phyloP scores from a whole-genome alignment of 306 rosid genomes.

The Astragalus glycyphyllos region DNA sequence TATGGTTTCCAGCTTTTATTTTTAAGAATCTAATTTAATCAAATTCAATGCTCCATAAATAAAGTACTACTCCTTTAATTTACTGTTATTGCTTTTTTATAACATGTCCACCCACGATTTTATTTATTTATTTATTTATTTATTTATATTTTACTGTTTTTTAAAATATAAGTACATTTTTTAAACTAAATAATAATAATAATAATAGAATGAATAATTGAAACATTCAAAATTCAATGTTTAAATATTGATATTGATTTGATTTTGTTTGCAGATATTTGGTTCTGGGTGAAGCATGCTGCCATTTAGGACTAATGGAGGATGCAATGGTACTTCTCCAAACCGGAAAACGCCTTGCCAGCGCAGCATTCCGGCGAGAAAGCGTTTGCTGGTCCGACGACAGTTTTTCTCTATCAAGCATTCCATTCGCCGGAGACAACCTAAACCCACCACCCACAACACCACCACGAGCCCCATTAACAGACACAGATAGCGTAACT shows the following conservation, averaged over 20 bases:
- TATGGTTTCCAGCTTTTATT: constrained; percentile 40
- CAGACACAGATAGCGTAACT: constrained; percentile 62
- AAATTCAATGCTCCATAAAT: too few species aligned
- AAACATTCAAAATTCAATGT: too few species aligned
- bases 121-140: too few species aligned
- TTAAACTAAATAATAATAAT: too few species aligned
- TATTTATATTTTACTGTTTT: too few species aligned
- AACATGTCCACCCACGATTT: too few species aligned
- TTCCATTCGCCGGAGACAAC: constrained; percentile 46
- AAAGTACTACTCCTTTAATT: too few species aligned
- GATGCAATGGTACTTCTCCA: constrained; percentile 98
- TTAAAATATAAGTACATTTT: too few species aligned
- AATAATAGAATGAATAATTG: too few species aligned
- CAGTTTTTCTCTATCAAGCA: constrained; percentile 63
- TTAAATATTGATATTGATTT: not conserved
- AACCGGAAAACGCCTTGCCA: constrained; percentile 88
- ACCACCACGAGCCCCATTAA: constrained; percentile 52
- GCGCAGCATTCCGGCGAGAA: constrained; percentile 90
- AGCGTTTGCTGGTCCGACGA: constrained; percentile 91
- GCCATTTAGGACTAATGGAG: constrained; percentile 92
- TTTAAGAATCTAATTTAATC: too few species aligned
- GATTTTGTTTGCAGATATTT: constrained; percentile 58
- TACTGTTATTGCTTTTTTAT: too few species aligned
- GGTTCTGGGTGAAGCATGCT: constrained; percentile 91
- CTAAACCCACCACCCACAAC: constrained; percentile 52